These are phyloP conservation scores for Pythium sp. DNA, from an alignment of 352 stramenopile species.

Conservation along the genomic window DNA sequence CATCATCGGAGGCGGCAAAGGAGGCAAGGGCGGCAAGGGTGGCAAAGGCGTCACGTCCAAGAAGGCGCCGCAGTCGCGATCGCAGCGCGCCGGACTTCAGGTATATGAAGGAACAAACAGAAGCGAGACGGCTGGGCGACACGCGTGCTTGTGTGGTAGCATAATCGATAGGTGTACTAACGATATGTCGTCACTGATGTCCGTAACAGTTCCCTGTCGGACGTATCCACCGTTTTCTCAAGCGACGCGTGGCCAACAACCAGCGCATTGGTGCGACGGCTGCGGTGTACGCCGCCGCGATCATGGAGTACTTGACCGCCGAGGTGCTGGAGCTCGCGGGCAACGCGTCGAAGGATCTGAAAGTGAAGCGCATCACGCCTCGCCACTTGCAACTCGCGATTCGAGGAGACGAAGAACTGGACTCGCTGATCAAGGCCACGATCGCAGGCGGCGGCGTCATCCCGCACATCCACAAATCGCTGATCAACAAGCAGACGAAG, in stretches of 20 bases:
- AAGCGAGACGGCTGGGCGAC: background rate
- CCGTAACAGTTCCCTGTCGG: constrained; percentile 96
- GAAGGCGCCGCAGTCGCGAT: constrained; percentile 98
- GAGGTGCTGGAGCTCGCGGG: constrained; percentile 99
- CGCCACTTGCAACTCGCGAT: constrained; percentile 99
- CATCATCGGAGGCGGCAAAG: constrained; percentile 93
- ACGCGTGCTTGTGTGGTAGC: background rate
- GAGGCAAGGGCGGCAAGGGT: constrained; percentile 98
- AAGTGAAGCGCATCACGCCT: constrained; percentile 98
- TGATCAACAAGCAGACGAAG: constrained; percentile 98
- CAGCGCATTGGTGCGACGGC: constrained; percentile 99
- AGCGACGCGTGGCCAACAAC: constrained; percentile 97
- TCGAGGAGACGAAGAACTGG: constrained; percentile 99
- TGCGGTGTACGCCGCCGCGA: constrained; percentile 99
- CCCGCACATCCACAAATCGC: constrained; percentile 99
- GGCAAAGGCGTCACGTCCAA: constrained; percentile 99
- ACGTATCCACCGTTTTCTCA: constrained; percentile 99
- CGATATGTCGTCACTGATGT: constrained; percentile 4
- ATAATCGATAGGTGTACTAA: constrained; percentile 1
- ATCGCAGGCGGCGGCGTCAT: constrained; percentile 99
- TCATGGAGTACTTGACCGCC: constrained; percentile 99
- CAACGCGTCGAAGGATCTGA: constrained; percentile 96
- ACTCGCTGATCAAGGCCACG: constrained; percentile 99
- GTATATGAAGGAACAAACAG: constrained; percentile 29
- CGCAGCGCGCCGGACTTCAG: constrained; percentile 97